phyloP scores from a whole-genome alignment of 1,284 basidiomycete genomes.

The Heterobasidion annosum region DNA sequence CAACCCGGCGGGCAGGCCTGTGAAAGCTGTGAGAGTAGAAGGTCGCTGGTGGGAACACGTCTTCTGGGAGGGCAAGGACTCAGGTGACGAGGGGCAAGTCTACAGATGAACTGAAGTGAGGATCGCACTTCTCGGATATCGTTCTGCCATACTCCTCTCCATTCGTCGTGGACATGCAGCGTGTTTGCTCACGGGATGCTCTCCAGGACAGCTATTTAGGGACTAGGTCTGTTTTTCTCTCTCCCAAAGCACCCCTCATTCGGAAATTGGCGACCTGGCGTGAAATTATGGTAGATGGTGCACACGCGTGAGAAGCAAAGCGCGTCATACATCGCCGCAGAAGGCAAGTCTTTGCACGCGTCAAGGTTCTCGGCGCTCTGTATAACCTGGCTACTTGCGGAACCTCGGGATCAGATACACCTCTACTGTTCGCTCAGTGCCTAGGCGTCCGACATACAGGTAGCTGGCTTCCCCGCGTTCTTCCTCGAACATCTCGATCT shows the following conservation, averaged over 20 bases:
- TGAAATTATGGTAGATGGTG: not conserved
- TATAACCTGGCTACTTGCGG: not conserved
- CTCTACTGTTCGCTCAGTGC: not conserved
- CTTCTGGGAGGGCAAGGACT: conserved; percentile 36
- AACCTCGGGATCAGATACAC: not conserved
- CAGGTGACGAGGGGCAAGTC: not conserved
- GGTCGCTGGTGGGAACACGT: conserved; percentile 47
- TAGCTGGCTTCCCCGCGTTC: not conserved
- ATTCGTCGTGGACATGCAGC: not conserved
- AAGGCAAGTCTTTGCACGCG: not conserved
- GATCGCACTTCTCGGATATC: not conserved
- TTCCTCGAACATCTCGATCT: not conserved
- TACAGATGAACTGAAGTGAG: no score
- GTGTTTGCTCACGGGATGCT: not conserved
- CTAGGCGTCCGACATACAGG: not conserved
- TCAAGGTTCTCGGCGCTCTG: not conserved
- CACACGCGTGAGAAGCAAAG: not conserved
- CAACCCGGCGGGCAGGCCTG: conserved; percentile 35
- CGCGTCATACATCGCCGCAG: not conserved
- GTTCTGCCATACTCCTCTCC: not conserved
- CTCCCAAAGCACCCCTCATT: not conserved
- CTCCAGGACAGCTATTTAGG: not conserved
- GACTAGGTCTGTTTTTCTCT: not conserved
- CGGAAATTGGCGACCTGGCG: not conserved
- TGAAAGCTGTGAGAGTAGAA: conserved; percentile 33